Evolutionary conservation across 108 stramenopile genomes (phyloP).

Genomic region (Bacterosira constricta): DNA sequence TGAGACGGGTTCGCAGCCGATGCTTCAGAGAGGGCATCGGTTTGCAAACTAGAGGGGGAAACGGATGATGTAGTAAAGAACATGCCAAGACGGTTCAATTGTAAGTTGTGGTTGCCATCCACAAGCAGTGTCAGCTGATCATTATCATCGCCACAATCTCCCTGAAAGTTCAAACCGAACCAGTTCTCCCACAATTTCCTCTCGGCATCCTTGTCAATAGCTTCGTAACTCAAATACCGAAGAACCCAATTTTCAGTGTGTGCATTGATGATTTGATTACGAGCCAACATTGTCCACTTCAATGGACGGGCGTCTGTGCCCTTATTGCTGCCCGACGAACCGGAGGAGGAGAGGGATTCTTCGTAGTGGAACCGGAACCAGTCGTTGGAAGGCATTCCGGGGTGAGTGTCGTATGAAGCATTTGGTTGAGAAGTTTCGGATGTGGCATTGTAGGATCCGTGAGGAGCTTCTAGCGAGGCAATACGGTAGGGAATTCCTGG

Average conservation of each 20-base stretch:
- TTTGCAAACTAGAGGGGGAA: background rate
- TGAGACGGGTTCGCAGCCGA: background rate
- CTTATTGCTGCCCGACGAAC: background rate
- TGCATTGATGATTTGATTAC: conserved; percentile 19
- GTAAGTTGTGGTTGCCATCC: background rate
- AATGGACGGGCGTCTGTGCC: background rate
- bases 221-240: conserved; percentile 19
- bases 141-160: background rate
- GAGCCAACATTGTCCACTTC: conserved; percentile 37
- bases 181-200: conserved; percentile 8
- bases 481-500: conserved; percentile 33
- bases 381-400: conserved; percentile 32
- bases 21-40: background rate
- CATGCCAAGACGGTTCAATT: conserved; percentile 37
- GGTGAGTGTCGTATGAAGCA: background rate
- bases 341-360: background rate
- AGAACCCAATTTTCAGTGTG: conserved; percentile 45
- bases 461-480: conserved; percentile 9
- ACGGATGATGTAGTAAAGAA: conserved; percentile 30
- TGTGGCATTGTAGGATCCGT: conserved; percentile 14
- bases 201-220: conserved; percentile 20
- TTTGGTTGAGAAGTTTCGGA: background rate
- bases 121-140: no score
- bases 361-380: conserved; percentile 17
- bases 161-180: conserved; percentile 11